Evolutionary conservation across 176 grass and related monocot species (phyloP).

Genomic region (Lolium perenne): DNA sequence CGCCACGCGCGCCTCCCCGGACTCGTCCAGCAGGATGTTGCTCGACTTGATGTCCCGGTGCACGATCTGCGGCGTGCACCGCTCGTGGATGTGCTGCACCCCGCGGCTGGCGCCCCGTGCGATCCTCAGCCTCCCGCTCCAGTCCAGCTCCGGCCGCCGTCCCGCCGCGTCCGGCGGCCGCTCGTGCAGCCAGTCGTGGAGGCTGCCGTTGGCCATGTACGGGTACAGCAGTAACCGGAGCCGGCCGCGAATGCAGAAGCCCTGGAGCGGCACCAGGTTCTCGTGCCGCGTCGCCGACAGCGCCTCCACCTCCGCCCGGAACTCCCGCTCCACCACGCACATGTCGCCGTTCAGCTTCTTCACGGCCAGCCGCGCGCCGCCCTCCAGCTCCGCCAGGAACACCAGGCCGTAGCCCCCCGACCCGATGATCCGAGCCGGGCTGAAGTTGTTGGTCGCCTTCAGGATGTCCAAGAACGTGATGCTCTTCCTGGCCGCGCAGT

Average conservation of each 20-base stretch:
- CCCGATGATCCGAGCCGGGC: constrained; percentile 42
- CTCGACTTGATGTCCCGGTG: constrained; percentile 91
- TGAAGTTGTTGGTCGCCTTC: constrained; percentile 59
- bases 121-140: constrained; percentile 50
- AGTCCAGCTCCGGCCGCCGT: constrained; percentile 27
- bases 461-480: constrained; percentile 51
- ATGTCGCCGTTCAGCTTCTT: constrained; percentile 65
- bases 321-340: constrained; percentile 63
- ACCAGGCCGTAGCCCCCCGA: constrained; percentile 55
- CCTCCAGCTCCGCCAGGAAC: constrained; percentile 53
- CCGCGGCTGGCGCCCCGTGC: constrained; percentile 51
- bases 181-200: constrained; percentile 61
- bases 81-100: constrained; percentile 62
- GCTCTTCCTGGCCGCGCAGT: constrained; percentile 8
- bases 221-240: constrained; percentile 58
- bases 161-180: neutral
- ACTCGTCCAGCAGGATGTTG: constrained; percentile 85
- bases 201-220: constrained; percentile 72
- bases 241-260: constrained; percentile 56
- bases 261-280: constrained; percentile 61
- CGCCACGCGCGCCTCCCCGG: constrained; percentile 43
- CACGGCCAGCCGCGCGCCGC: constrained; percentile 52
- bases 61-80: constrained; percentile 66
- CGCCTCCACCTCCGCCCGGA: constrained; percentile 58
- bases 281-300: constrained; percentile 52